Conservation (phyloP, 1,284 basidiomycete species). For the Cutaneotrichosporon sp. region DNA sequence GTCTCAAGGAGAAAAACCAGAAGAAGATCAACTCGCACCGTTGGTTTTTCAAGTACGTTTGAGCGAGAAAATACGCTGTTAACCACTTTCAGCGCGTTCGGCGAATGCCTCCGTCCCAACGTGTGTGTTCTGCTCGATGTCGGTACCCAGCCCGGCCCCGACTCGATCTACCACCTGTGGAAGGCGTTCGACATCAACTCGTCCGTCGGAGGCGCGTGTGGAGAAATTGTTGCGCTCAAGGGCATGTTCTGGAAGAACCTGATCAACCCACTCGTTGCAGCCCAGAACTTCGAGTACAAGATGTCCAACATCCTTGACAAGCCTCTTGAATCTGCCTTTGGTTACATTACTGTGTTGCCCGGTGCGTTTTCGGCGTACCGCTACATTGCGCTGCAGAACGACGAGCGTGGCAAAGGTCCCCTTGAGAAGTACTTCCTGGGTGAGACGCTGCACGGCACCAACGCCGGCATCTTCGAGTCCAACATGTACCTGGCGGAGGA, state of each 20-base stretch:
- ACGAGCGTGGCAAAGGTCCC: conserved; percentile 80
- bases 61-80: neutral
- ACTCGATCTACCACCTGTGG: conserved; percentile 91
- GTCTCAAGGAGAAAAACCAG: conserved; percentile 80
- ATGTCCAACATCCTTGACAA: conserved; percentile 92
- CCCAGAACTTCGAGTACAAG: conserved; percentile 70
- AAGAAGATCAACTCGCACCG: conserved; percentile 76
- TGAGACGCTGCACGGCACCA: conserved; percentile 84
- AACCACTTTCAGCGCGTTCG: conserved; percentile 45
- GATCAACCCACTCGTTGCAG: conserved; percentile 67
- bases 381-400: conserved; percentile 87
- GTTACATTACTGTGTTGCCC: conserved; percentile 87
- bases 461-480: conserved; percentile 81
- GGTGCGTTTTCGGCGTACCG: conserved; percentile 68
- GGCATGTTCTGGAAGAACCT: conserved; percentile 72
- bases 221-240: conserved; percentile 90
- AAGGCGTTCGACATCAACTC: conserved; percentile 95
- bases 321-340: conserved; percentile 71
- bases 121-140: conserved; percentile 93
- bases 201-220: conserved; percentile 92
- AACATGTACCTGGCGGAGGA: conserved; percentile 92
- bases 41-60: conserved; percentile 69
- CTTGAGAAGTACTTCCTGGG: conserved; percentile 92
- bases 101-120: conserved; percentile 58
- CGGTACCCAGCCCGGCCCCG: conserved; percentile 84